Percentiles rank a stretch among this genome's conserved stretches.
Evolutionary conservation across 202 grass and related monocot species (phyloP).

Genomic region (Musa balbisiana): DNA sequence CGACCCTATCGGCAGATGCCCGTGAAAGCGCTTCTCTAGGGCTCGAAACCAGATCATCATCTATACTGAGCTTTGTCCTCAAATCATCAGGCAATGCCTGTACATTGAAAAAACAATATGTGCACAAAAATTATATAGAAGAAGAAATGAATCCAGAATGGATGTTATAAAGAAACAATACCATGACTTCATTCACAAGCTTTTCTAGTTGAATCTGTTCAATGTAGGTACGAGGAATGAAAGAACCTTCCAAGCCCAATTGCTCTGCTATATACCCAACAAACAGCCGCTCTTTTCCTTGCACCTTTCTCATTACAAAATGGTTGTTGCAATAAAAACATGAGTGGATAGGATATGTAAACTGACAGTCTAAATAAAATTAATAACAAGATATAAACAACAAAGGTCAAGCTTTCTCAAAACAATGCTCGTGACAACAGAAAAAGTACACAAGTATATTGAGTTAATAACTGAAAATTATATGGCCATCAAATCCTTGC

Average conservation of each 20-base stretch:
- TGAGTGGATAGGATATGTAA: not conserved
- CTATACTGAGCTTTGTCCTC: slow-evolving; percentile 79
- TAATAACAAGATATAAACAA: too few relatives aligned
- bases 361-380: not conserved
- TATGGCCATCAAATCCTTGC: too few relatives aligned
- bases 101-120: slow-evolving; percentile 21
- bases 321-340: not conserved
- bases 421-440: too few relatives aligned
- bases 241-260: slow-evolving; percentile 84
- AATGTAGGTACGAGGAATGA: slow-evolving; percentile 90
- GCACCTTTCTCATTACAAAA: slow-evolving; percentile 40
- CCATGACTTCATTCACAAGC: slow-evolving; percentile 90
- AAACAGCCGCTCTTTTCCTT: slow-evolving; percentile 78
- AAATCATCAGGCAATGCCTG: slow-evolving; percentile 96
- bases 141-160: slow-evolving; percentile 14
- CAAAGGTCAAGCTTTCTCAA: too few relatives aligned
- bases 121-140: not conserved
- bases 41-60: slow-evolving; percentile 80
- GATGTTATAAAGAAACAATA: slow-evolving; percentile 27
- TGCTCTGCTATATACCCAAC: slow-evolving; percentile 62
- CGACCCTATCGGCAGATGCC: slow-evolving; percentile 48
- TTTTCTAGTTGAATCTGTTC: slow-evolving; percentile 99
- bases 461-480: too few relatives aligned
- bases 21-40: slow-evolving; percentile 78
- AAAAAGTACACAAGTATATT: too few relatives aligned